Base-by-base conservation (phyloP, 2,329 filamentous ascomycete genomes). In the Trichoderma sp. region DNA sequence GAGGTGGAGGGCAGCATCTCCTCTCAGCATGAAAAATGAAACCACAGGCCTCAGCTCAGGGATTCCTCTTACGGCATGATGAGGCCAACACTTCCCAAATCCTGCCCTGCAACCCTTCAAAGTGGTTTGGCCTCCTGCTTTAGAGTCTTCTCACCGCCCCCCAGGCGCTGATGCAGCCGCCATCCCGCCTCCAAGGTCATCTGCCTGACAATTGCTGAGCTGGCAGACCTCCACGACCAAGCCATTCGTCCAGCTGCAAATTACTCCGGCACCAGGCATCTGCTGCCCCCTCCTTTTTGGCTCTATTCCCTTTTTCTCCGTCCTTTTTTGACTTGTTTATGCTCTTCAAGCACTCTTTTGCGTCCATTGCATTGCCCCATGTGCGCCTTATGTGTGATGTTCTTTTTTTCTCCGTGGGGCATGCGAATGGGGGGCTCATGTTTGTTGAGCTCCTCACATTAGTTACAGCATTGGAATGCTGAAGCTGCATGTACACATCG, bases 151-250 rank as follows among this genome's bases (percentile, higher is more conserved):
- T 73, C 69, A 73, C 69, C 69, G 67, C 68, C 68, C 63, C 71
- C 71, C 62, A 45, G 71, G 71, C 71, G 63, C 63, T 74, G 71
- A 67, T 74, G 71, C 71, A 74, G 53, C 72, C 71, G 72, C 72
- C 56, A 68, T 68, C 64, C 64, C 72, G 64, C 72, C 62, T 76
- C 45, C 59, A 31, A 74, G 83, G 83, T 84, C 83, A 84, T 84
- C 83, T 84, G 83, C 81, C 78, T 76, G 76, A 66, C 75, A 77
- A 79, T 78, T 83, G 82, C 81, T 84, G 83, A 84, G 83, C 75
- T 84, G 83, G 82, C 82, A 82, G 77, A 71, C 78, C 77, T 79
- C 76, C 76, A 76, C 72, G 74, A 67, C 71, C 76, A n/a, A 72
- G 35, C 73, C 65, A 69, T 69, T 56, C 59, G 74, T 45, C 45